Base-by-base conservation (phyloP, 2,329 filamentous ascomycete species). In the Catunica adiposa region DNA sequence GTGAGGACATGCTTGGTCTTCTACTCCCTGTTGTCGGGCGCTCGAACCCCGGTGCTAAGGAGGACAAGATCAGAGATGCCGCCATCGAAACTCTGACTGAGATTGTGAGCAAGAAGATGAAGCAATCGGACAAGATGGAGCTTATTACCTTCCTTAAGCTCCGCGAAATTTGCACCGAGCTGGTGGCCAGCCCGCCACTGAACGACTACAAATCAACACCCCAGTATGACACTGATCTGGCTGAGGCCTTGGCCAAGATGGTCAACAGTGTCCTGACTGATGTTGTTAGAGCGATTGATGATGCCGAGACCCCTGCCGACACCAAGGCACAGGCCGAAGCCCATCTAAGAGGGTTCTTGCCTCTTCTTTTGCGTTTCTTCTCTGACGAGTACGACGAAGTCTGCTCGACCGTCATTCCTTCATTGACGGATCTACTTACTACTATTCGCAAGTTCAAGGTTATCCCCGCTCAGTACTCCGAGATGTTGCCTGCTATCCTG, bases 81-180 rank as follows among this genome's bases (percentile, higher is more conserved):
- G 90, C 92, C 54, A 88, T 97, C 62, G 89, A 96, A 64, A 89
- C 92, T 26, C 84, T 98, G 65, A 95, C 88, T 3, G 90, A 98
- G 70, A 94, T 95, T 62, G 86, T 94, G 57, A 85, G 83, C 67
- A 98, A 98, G 76, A 97, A 97, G 74, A 98, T 98, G 92, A 88
- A 87, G 63, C 77, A 89, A 1, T 75, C 79, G 38, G 90, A 97
- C 71, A 98, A 98, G 76, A 84, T 94, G 63, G 84, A 94, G 63
- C 82, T 98, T 75, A 94, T 98, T 62, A 73, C 81, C 23, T 95
- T 95, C 68, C 77, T 98, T 61, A 94, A 92, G 66, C 76, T 98
- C 40, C 80, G 83, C 60, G 82, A 84, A 53, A 88, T 98, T 62
- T 83, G 97, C 54, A 79, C 82, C 37, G 86, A 94, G 69, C 82